phyloP scores from a whole-genome alignment of 768 basidiomycete genomes.

The Hypholoma fasciculare region DNA sequence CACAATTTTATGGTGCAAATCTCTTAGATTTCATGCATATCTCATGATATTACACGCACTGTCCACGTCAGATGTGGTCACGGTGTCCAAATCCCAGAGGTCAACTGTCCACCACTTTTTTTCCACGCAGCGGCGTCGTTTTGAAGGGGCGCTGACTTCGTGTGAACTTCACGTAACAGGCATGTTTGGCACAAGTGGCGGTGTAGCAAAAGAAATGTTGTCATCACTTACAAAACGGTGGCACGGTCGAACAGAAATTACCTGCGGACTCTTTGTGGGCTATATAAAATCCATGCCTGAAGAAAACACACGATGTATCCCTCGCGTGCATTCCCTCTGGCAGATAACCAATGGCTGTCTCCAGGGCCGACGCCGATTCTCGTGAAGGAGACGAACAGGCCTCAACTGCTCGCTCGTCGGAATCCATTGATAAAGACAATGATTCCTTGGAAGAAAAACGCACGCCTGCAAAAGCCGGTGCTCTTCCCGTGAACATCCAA shows the following conservation, averaged over 20 bases:
- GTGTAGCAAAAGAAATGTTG: neutral
- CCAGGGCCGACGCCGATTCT: no score
- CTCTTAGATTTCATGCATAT: no score
- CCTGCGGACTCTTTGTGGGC: no score
- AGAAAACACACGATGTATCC: no score
- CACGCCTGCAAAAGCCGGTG: neutral
- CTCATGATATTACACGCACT: no score
- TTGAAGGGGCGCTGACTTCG: constrained; percentile 3
- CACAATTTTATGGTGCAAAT: no score
- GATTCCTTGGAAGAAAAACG: constrained; percentile 1
- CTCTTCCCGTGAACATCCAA: constrained; percentile 23
- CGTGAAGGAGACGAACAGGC: neutral
- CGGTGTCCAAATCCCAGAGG: neutral
- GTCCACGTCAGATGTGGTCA: neutral
- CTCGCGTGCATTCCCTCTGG: no score
- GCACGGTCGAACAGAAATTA: no score
- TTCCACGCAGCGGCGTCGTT: neutral
- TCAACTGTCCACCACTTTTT: neutral
- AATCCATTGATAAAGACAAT: neutral
- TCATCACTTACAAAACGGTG: no score
- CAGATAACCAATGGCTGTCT: neutral
- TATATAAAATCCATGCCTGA: no score
- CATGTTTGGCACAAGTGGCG: constrained; percentile 6
- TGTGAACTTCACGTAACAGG: constrained; percentile 5
- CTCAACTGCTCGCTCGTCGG: neutral